phyloP scores from a whole-genome alignment of 2,329 filamentous ascomycete species.

The Aspergillus pseudoviridinutans region DNA sequence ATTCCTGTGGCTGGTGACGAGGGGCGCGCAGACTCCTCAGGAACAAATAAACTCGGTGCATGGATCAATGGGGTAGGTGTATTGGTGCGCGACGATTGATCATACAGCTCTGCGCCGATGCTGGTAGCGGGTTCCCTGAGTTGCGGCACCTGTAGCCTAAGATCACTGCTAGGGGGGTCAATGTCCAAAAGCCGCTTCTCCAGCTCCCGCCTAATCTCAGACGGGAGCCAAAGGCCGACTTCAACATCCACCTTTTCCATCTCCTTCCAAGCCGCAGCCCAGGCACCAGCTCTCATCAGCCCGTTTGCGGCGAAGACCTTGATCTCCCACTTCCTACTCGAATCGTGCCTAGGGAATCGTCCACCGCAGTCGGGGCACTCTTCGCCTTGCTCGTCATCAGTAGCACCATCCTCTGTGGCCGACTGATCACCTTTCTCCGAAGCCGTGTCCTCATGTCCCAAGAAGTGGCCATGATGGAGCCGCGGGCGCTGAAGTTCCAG shows the following conservation, averaged over 20 bases:
- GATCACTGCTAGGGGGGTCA: constrained; percentile 25
- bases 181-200: constrained; percentile 44
- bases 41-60: not conserved
- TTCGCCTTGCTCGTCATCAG: constrained; percentile 36
- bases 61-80: not conserved
- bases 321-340: constrained; percentile 57
- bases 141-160: constrained; percentile 10
- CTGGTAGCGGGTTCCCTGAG: constrained; percentile 13
- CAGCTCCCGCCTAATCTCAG: constrained; percentile 48
- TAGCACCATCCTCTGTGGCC: constrained; percentile 32
- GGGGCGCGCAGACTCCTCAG: not conserved
- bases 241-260: constrained; percentile 99
- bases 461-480: constrained; percentile 57
- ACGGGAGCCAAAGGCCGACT: constrained; percentile 66
- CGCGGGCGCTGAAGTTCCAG: constrained; percentile 54
- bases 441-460: constrained; percentile 33
- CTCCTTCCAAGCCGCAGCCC: constrained; percentile 90
- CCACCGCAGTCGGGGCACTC: constrained; percentile 50
- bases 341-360: constrained; percentile 45
- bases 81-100: not conserved
- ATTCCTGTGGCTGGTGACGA: not conserved
- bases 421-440: constrained; percentile 22
- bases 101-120: constrained; percentile 7
- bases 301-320: constrained; percentile 95
- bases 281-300: constrained; percentile 84